These are phyloP conservation scores for Cryoendolithus antarcticus DNA, from an alignment of 2,329 filamentous ascomycete genomes.

Conservation along the genomic window DNA sequence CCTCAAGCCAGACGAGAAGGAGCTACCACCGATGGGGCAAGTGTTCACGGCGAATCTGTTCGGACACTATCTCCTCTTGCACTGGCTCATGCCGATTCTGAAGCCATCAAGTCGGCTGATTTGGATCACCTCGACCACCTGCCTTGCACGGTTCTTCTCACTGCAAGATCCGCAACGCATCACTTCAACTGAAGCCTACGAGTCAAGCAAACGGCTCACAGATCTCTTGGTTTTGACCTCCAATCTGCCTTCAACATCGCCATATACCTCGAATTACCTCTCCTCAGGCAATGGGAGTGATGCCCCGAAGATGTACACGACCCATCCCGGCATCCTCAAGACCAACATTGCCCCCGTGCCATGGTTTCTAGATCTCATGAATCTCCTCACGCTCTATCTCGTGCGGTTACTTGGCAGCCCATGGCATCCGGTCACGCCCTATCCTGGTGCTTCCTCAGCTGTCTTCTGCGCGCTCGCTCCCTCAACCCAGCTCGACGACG, in stretches of 20 bases:
- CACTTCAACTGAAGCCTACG: conserved; percentile 54
- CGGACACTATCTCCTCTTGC: conserved; percentile 82
- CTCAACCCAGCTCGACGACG: conserved; percentile 47
- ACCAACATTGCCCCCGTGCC: conserved; percentile 70
- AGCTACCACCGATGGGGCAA: conserved; percentile 56
- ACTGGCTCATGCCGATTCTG: conserved; percentile 67
- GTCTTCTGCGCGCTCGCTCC: conserved; percentile 66
- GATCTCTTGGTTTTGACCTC: conserved; percentile 70
- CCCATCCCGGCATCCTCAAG: conserved; percentile 76
- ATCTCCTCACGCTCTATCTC: conserved; percentile 56
- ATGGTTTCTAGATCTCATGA: conserved; percentile 55
- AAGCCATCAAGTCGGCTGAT: conserved; percentile 51
- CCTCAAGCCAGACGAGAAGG: conserved; percentile 3
- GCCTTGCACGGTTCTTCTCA: conserved; percentile 44
- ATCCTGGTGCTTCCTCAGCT: conserved; percentile 62
- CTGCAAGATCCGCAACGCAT: conserved; percentile 67
- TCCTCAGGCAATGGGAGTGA: conserved; percentile 20
- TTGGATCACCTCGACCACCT: conserved; percentile 79
- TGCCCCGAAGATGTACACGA: conserved; percentile 58
- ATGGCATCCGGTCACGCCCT: conserved; percentile 72
- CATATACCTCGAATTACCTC: conserved; percentile 48
- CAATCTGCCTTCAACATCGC: conserved; percentile 49
- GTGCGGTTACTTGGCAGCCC: conserved; percentile 69
- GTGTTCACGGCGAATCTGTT: conserved; percentile 91
- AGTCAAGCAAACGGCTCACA: conserved; percentile 75